These are phyloP conservation scores for Clathrus columnatus DNA, from an alignment of 768 basidiomycete species.

Conservation along the genomic window DNA sequence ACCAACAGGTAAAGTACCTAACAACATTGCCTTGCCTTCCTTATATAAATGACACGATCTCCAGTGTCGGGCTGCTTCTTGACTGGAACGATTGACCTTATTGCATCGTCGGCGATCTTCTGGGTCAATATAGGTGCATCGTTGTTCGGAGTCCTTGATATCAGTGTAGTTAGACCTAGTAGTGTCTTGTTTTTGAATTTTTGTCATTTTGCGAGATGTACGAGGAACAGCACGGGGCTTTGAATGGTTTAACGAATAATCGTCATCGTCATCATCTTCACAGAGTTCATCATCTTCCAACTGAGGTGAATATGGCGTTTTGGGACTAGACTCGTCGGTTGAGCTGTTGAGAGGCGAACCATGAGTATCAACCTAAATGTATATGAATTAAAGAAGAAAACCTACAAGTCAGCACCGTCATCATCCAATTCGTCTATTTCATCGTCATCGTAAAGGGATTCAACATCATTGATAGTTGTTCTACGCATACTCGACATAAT, in stretches of 20 bases:
- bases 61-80: slow-evolving; percentile 1
- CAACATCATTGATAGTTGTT: neutral
- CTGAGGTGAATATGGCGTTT: neutral
- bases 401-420: neutral
- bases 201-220: neutral
- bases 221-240: too few species aligned
- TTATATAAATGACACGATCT: slow-evolving; percentile 1
- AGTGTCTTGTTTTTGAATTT: neutral
- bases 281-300: neutral
- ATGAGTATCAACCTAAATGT: neutral
- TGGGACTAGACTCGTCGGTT: neutral
- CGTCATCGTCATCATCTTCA: too few species aligned
- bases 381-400: neutral
- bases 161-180: neutral
- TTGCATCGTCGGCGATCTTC: neutral
- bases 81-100: slow-evolving; percentile 1
- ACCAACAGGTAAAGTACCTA: neutral
- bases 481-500: neutral
- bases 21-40: slow-evolving; percentile 1
- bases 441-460: neutral
- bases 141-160: neutral
- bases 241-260: too few species aligned
- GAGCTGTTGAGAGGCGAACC: neutral
- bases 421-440: neutral
- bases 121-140: neutral